Percentiles rank a stretch among this genome's conserved stretches.
Evolutionary conservation across 2,329 filamentous ascomycete species (phyloP).

Genomic region (Lasiodiplodia theobromae): DNA sequence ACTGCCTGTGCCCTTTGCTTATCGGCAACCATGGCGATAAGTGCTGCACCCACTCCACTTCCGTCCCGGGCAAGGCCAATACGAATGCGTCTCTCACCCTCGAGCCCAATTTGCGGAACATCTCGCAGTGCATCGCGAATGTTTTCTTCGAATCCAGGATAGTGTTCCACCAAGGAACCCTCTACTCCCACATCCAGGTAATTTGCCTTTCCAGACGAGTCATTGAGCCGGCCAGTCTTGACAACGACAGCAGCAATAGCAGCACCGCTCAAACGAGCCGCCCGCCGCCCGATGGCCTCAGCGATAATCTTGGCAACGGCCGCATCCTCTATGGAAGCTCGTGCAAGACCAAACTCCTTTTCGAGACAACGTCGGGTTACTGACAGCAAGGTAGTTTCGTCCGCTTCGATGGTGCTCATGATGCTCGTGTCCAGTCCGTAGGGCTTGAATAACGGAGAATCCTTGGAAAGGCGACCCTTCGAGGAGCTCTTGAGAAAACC

Average conservation of each 20-base stretch:
- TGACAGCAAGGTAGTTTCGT: constrained; percentile 74
- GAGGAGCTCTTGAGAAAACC: constrained; percentile 71
- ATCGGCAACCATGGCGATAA: constrained; percentile 90
- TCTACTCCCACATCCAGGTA: constrained; percentile 93
- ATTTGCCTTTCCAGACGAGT: constrained; percentile 58
- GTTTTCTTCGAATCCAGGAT: constrained; percentile 88
- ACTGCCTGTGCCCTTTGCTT: constrained; percentile 39
- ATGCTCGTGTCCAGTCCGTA: constrained; percentile 94
- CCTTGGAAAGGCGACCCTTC: constrained; percentile 71
- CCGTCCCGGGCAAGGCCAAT: constrained; percentile 99
- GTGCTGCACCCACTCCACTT: constrained; percentile 89
- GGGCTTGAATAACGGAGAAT: constrained; percentile 73
- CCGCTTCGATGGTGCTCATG: constrained; percentile 84
- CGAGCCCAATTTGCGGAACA: constrained; percentile 76
- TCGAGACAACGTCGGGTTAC: constrained; percentile 80
- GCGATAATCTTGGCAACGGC: constrained; percentile 85
- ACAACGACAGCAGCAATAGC: constrained; percentile 85
- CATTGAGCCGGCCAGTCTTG: constrained; percentile 73
- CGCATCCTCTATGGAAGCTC: constrained; percentile 83
- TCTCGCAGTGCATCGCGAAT: constrained; percentile 81
- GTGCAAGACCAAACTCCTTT: constrained; percentile 75
- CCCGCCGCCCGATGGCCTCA: constrained; percentile 84
- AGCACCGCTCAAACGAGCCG: constrained; percentile 87
- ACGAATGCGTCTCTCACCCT: constrained; percentile 83
- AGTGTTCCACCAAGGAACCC: constrained; percentile 92